These are phyloP conservation scores for Fusarium stilboides DNA, from an alignment of 2,329 filamentous ascomycete species.

Conservation along the genomic window DNA sequence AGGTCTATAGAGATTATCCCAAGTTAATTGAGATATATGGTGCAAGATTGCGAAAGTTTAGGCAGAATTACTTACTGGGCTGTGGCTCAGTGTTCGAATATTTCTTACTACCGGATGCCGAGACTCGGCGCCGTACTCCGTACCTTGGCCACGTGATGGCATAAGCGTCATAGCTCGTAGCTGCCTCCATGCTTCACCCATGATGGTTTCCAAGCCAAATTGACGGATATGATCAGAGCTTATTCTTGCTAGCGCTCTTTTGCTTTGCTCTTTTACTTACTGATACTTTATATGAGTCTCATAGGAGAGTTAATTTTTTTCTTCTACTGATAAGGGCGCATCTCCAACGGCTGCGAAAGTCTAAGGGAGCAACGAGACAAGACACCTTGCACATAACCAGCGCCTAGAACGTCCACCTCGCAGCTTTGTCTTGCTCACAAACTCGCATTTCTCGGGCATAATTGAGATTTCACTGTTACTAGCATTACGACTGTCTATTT, in stretches of 20 bases:
- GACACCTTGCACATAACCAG: slow-evolving; percentile 43
- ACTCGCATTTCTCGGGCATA: background rate
- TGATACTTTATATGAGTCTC: background rate
- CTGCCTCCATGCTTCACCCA: slow-evolving; percentile 15
- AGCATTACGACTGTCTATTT: background rate
- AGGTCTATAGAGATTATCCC: no score
- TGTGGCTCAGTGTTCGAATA: no score
- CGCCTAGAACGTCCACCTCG: slow-evolving; percentile 12
- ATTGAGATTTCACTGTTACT: background rate
- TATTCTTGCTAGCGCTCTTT: slow-evolving; percentile 11
- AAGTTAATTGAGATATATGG: no score
- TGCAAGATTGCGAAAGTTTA: no score
- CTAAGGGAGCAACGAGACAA: slow-evolving; percentile 37
- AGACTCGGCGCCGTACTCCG: no score
- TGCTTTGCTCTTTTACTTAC: background rate
- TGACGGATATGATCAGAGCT: slow-evolving; percentile 4
- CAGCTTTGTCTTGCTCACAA: slow-evolving; percentile 11
- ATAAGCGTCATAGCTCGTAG: slow-evolving; percentile 36
- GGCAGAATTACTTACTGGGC: no score
- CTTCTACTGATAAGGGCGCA: background rate
- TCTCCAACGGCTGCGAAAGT: slow-evolving; percentile 2
- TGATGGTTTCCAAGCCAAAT: slow-evolving; percentile 13
- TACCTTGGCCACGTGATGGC: slow-evolving; percentile 29
- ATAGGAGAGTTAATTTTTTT: background rate
- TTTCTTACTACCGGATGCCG: no score